Evolutionary conservation across 129 eudicot species (phyloP), one percentile per base, ranked within the genome.

Genomic region (Chrysanthemum makinoi): DNA sequence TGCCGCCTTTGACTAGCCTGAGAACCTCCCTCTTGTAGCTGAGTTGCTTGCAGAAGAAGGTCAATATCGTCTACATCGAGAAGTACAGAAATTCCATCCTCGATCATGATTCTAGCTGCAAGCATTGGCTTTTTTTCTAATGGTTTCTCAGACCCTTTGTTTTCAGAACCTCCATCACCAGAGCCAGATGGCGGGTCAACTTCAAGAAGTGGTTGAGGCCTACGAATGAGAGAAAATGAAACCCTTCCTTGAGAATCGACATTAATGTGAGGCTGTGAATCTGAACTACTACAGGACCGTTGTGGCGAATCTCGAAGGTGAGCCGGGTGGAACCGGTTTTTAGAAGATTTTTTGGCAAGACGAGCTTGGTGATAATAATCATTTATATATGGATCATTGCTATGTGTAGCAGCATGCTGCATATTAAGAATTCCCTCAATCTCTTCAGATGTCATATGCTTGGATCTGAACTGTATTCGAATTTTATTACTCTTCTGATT

Each of bases 331-430:
- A 92, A 92, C 22, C 83, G 89, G 39, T 69, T 83, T 62, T 79
- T 80, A 10, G 91, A 66, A 47, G 94, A 73, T 65, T 75, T 86
- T 79, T 92, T 89, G 1, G 91, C 89, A 55, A 85, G 85, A 51
- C 89, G 70, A 57, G 96, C 94, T 80, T 84, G 96, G 75, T 89
- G 96, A 66, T 92, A 92, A 79, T 89, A 92, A 74, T 92, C 98
- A 80, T 85, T 95, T 53, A 92, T 70, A 70, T 92, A 92, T 0
- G 91, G 96, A n/a, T n/a, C n/a, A n/a, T n/a, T n/a, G n/a, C n/a
- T n/a, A n/a, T n/a, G n/a, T n/a, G n/a, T n/a, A n/a, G n/a, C n/a
- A n/a, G n/a, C n/a, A n/a, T n/a, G n/a, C n/a, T n/a, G n/a, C n/a
- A n/a, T n/a, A n/a, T n/a, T n/a, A n/a, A n/a, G n/a, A n/a, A n/a